Evolutionary conservation across 2,329 filamentous ascomycete genomes (phyloP), one percentile per base, ranked within the genome.

Genomic region (Curvularia spicifera): DNA sequence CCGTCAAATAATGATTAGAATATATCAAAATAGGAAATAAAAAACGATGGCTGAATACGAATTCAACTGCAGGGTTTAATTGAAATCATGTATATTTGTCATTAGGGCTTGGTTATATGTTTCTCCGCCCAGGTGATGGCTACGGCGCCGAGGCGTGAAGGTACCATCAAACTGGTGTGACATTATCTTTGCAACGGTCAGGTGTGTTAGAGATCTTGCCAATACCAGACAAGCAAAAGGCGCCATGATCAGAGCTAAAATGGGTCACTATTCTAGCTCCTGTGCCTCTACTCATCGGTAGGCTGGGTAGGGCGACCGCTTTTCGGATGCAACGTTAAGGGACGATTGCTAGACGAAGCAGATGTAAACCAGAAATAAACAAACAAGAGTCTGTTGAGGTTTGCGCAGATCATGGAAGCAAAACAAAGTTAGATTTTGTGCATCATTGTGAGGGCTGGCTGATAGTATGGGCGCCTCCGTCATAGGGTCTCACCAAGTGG

Each of bases 401-500:
- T n/a, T 8, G 12, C 15, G 12, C 33, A 9, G 7, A 18, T 6
- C 5, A 37, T 28, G 22, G 12, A 28, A 15, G 7, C 42, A 26
- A 28, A 26, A 24, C 20, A n/a, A 28, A 44, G 15, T 15, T 3
- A 22, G 12, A 18, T 8, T 33, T 8, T 18, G 28, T 6, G 29
- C 12, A 24, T 18, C 20, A 22, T 8, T 8, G 28, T 31, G 9
- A 47, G 28, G 3, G 18, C 29, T 47, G n/a, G 44, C 28, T 54
- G 29, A 18, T 13, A 9, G 10, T 26, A 33, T 44, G 12, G 35
- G 26, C 22, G 35, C 26, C 37, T 39, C 56, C 31, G 55, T 48
- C 51, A 56, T 56, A 26, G 20, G 42, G 48, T 31, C 45, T 22
- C 29, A 42, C 50, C 29, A 54, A 57, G 55, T 54, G 51, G 55